Conservation (phyloP, 495 filamentous ascomycete species). For the Aspergillus avenaceus region DNA sequence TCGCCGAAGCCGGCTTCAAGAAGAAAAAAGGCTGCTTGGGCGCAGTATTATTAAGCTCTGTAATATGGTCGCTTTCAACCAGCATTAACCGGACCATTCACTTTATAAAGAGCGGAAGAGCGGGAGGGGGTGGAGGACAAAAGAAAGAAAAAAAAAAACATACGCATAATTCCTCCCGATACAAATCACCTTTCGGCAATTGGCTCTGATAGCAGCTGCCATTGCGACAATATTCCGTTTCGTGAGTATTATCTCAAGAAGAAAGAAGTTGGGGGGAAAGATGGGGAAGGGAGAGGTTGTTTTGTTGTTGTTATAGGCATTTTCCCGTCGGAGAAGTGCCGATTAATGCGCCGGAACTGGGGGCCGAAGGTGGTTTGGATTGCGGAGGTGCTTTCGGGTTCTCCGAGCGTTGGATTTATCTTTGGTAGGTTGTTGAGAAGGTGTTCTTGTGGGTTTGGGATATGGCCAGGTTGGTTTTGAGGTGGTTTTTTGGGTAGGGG, state of each 20-base stretch:
- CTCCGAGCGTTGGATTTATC: conserved; percentile 19
- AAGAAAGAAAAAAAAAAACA: too few relatives aligned
- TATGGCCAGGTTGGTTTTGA: not conserved
- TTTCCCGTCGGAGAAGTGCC: conserved; percentile 8
- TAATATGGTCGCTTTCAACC: conserved; percentile 74
- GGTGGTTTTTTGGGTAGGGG: not conserved
- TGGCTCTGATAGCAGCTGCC: conserved; percentile 40
- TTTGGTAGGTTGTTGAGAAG: too few relatives aligned
- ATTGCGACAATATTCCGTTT: conserved; percentile 17
- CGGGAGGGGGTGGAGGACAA: too few relatives aligned
- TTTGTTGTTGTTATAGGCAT: conserved; percentile 3
- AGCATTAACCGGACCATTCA: too few relatives aligned
- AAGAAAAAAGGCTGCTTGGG: conserved; percentile 98
- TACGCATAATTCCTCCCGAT: conserved; percentile 98
- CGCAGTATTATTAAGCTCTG: conserved; percentile 79
- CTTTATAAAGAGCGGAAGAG: too few relatives aligned
- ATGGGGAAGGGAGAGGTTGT: not conserved
- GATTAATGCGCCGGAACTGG: conserved; percentile 10
- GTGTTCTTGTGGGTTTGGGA: not conserved
- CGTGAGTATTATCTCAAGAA: too few relatives aligned
- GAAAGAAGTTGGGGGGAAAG: not conserved
- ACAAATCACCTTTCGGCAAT: conserved; percentile 86
- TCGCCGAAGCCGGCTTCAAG: conserved; percentile 83
- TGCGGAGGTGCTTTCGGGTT: conserved; percentile 14
- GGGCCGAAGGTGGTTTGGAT: conserved; percentile 4